phyloP scores from a whole-genome alignment of 2,329 filamentous ascomycete species.

The Diaporthe sp. region DNA sequence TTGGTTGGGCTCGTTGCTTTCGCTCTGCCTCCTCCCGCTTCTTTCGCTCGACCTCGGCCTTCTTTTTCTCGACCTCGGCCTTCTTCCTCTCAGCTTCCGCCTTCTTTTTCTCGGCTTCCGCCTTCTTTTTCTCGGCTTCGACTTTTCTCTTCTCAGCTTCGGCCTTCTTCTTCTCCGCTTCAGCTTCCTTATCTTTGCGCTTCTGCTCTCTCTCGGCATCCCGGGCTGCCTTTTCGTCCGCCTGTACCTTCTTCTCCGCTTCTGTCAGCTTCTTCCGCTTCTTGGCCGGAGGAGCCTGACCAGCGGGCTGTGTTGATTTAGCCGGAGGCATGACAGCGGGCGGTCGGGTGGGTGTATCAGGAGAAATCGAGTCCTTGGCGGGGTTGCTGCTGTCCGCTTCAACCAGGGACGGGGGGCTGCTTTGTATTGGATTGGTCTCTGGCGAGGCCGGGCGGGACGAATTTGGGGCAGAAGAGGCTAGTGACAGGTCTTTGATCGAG shows the following conservation, averaged over 20 bases:
- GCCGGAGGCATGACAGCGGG: slow-evolving; percentile 38
- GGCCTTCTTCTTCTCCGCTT: slow-evolving; percentile 45
- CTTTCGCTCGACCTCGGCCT: slow-evolving; percentile 43
- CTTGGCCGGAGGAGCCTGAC: slow-evolving; percentile 53
- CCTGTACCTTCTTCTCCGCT: slow-evolving; percentile 53
- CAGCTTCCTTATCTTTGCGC: slow-evolving; percentile 48
- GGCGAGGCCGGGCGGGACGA: slow-evolving; percentile 44
- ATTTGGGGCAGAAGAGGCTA: slow-evolving; percentile 26
- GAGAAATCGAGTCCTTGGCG: slow-evolving; percentile 47
- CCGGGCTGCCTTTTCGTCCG: slow-evolving; percentile 53
- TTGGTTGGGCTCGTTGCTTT: slow-evolving; percentile 62
- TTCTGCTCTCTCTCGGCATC: slow-evolving; percentile 51
- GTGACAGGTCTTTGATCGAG: slow-evolving; percentile 2
- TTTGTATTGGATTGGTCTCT: slow-evolving; percentile 46
- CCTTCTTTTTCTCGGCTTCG: slow-evolving; percentile 51
- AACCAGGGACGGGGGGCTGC: slow-evolving; percentile 54
- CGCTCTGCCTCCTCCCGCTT: slow-evolving; percentile 64
- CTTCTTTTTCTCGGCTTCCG: slow-evolving; percentile 50
- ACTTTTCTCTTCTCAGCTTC: slow-evolving; percentile 55
- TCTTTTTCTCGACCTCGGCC: slow-evolving; percentile 62
- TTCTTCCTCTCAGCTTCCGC: slow-evolving; percentile 52
- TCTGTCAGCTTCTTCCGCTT: slow-evolving; percentile 61
- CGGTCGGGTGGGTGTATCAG: slow-evolving; percentile 47
- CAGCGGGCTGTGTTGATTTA: slow-evolving; percentile 41
- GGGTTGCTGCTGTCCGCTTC: slow-evolving; percentile 59